Percentiles rank a stretch among this genome's conserved stretches.
Evolutionary conservation across 2,329 filamentous ascomycete genomes (phyloP).

Genomic region (Fusarium guadeloupense): DNA sequence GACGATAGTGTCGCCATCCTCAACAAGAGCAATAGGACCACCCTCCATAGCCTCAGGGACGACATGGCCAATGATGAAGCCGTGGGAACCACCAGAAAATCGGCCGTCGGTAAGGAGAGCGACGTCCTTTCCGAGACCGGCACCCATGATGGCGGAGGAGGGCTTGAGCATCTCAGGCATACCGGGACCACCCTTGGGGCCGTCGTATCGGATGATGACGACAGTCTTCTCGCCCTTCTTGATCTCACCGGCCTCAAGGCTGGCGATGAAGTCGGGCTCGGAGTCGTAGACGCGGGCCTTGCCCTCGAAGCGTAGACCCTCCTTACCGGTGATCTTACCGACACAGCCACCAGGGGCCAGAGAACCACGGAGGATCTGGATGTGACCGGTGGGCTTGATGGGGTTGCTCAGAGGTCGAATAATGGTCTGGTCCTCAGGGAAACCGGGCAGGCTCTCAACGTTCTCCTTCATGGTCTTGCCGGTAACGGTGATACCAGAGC

Average conservation of each 20-base stretch:
- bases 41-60: conserved; percentile 88
- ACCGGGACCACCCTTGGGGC: conserved; percentile 90
- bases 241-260: conserved; percentile 79
- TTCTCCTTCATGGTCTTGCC: conserved; percentile 92
- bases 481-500: conserved; percentile 82
- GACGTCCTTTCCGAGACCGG: conserved; percentile 79
- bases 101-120: conserved; percentile 79
- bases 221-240: conserved; percentile 89
- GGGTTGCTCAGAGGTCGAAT: conserved; percentile 83
- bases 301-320: conserved; percentile 83
- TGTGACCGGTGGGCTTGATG: conserved; percentile 87
- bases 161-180: conserved; percentile 97
- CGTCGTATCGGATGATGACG: conserved; percentile 91
- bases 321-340: conserved; percentile 94
- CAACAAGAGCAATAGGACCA: conserved; percentile 84
- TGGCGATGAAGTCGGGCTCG: conserved; percentile 80
- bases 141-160: conserved; percentile 92
- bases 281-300: conserved; percentile 86
- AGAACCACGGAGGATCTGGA: conserved; percentile 87
- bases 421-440: conserved; percentile 80
- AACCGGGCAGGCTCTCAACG: conserved; percentile 76
- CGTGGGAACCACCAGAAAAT: conserved; percentile 84
- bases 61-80: conserved; percentile 88
- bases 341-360: conserved; percentile 88
- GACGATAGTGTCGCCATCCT: conserved; percentile 80